phyloP scores from a whole-genome alignment of 1,139 yeast species.

The Yamadazyma diospyri region DNA sequence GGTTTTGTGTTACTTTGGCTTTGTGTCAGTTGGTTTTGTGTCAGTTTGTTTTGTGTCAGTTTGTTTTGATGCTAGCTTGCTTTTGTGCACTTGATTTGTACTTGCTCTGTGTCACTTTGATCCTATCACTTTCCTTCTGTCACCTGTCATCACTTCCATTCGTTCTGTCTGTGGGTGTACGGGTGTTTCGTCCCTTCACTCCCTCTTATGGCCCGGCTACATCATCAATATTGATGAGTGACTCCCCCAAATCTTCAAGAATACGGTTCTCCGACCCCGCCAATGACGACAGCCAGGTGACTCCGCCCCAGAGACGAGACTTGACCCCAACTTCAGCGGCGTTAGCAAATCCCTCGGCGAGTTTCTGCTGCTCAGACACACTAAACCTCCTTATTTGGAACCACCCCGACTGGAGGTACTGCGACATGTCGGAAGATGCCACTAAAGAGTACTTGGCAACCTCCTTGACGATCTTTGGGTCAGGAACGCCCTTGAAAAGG shows the following conservation, averaged over 20 bases:
- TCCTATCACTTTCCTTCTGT: too few relatives aligned
- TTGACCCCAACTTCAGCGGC: conserved; percentile 37
- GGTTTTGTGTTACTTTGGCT: too few relatives aligned
- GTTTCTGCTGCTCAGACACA: conserved; percentile 1
- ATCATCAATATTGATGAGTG: conserved; percentile 40
- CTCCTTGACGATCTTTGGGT: conserved; percentile 14
- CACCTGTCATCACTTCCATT: too few relatives aligned
- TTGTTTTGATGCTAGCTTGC: too few relatives aligned
- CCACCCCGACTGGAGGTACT: conserved; percentile 21
- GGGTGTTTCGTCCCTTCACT: too few relatives aligned
- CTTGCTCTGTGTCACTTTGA: too few relatives aligned
- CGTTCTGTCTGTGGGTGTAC: too few relatives aligned
- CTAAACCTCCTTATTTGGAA: conserved; percentile 4
- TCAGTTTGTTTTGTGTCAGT: too few relatives aligned
- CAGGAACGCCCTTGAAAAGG: conserved; percentile 17
- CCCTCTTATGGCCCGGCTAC: conserved; percentile 16
- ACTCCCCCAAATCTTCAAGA: conserved; percentile 28
- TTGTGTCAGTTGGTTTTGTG: too few relatives aligned
- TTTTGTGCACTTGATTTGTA: too few relatives aligned
- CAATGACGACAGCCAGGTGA: conserved; percentile 34
- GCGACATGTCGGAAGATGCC: conserved; percentile 32
- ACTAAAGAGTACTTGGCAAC: conserved; percentile 29
- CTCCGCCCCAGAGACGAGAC: conserved; percentile 46
- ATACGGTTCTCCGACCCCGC: conserved; percentile 27
- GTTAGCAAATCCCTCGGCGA: conserved; percentile 16